Evolutionary conservation across 352 stramenopile genomes (phyloP), one percentile per base, ranked within the genome.

Genomic region (Globisporangium canariense): DNA sequence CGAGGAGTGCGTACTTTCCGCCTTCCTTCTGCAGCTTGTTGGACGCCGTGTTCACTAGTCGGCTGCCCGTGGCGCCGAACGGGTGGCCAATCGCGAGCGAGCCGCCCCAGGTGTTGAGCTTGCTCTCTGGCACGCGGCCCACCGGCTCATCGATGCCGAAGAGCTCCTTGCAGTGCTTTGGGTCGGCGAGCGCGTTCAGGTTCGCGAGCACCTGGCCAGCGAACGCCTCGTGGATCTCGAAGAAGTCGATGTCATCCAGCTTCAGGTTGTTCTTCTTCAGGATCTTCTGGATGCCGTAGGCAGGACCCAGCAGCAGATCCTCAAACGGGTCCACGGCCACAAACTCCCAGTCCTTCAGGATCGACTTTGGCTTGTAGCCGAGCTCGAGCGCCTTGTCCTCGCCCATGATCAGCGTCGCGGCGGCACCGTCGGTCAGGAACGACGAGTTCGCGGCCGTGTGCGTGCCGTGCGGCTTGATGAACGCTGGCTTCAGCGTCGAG

Each of bases 191-290:
- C 10, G 96, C 97, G 51, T 93, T 96, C 65, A 99, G 75, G 77
- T 99, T 99, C 52, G 94, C 91, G 9, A 99, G 83, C 68, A 99
- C 93, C 77, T 99, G 97, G 34, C 97, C 97, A 30, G 97, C 97
- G 79, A 99, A 99, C 13, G 97, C 97, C 71, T 99, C 97, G 75
- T 99, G 97, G 70, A 99, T 98, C 85, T 99, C 97, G 67, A 98
- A 99, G 58, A 98, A 96, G 73, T 98, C 96, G 74, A 99, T 98
- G 71, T 99, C 97, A 63, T 91, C 92, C 64, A 90, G 70, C 79
- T 77, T 96, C 47, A 97, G 71, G 64, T 93, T 92, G 77, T 94
- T 84, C 64, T 88, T 85, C 46, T 76, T 73, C 50, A 97, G 68
- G 36, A 97, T 75, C 63, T 93, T 81, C 64, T 90, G 77, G 66